phyloP scores from a whole-genome alignment of 495 filamentous ascomycete species.

The Tetracladium setigerum region DNA sequence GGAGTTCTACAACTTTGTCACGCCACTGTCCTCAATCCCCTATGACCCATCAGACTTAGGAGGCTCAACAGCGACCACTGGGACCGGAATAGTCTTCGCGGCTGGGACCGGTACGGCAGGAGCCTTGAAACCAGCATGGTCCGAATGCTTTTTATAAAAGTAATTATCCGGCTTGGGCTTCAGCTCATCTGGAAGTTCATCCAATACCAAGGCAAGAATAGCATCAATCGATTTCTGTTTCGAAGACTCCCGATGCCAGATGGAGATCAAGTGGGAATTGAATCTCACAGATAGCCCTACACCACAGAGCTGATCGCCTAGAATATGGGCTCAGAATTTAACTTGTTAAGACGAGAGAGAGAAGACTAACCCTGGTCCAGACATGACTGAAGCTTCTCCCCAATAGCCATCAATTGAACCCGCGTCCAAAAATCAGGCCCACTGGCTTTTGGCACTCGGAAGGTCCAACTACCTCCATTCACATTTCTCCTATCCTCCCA shows the following conservation, averaged over 20 bases:
- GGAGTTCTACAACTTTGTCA: too few species aligned
- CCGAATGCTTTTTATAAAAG: constrained; percentile 56
- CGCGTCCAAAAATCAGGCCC: constrained; percentile 75
- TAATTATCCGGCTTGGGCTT: constrained; percentile 61
- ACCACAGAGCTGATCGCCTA: constrained; percentile 75
- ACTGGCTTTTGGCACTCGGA: constrained; percentile 67
- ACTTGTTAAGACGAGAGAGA: not conserved
- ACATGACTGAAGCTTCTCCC: constrained; percentile 72
- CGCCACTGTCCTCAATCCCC: too few species aligned
- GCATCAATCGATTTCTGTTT: constrained; percentile 65
- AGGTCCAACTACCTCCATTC: constrained; percentile 78
- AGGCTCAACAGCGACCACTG: constrained; percentile 2
- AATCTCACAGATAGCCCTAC: constrained; percentile 66
- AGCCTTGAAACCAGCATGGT: constrained; percentile 49
- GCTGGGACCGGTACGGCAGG: constrained; percentile 15
- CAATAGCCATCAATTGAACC: constrained; percentile 72
- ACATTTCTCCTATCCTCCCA: constrained; percentile 88
- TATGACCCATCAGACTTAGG: too few species aligned
- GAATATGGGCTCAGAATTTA: not conserved
- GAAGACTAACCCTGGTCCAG: constrained; percentile 55
- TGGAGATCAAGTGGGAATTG: constrained; percentile 68
- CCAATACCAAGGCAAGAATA: constrained; percentile 60
- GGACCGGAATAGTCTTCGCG: constrained; percentile 2
- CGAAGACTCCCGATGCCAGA: constrained; percentile 80
- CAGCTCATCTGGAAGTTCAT: constrained; percentile 58